Conservation (phyloP, 257 asterid species). For the Cynanchum wilfordii region DNA sequence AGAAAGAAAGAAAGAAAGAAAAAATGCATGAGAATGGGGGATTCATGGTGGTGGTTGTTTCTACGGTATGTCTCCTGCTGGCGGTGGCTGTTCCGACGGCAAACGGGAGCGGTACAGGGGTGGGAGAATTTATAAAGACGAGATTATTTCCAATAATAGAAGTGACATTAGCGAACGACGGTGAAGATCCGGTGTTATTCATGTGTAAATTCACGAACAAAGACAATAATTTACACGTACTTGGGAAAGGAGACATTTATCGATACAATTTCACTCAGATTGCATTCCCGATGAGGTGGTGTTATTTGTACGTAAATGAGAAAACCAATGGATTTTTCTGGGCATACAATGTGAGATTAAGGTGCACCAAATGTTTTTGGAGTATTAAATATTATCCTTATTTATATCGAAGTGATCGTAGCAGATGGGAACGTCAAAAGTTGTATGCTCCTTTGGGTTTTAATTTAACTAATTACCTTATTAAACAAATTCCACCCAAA, state of each 20-base stretch:
- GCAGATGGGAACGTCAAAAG: constrained; percentile 28
- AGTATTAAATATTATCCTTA: constrained; percentile 14
- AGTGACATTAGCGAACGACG: constrained; percentile 23
- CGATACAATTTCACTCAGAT: constrained; percentile 20
- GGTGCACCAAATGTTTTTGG: constrained; percentile 30
- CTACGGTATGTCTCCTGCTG: background rate
- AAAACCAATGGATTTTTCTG: constrained; percentile 18
- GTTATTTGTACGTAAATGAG: constrained; percentile 20
- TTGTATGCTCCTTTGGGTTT: constrained; percentile 18
- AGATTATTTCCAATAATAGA: constrained; percentile 13
- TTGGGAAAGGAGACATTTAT: constrained; percentile 1
- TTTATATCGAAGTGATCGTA: constrained; percentile 17
- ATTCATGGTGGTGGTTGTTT: background rate
- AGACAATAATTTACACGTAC: background rate
- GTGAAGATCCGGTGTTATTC: constrained; percentile 9
- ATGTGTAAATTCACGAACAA: constrained; percentile 19
- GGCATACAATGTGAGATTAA: constrained; percentile 24
- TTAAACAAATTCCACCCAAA: background rate
- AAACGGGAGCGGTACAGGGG: background rate
- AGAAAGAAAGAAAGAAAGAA: background rate
- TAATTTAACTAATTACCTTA: background rate
- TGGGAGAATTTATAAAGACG: background rate
- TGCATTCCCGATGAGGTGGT: constrained; percentile 29
- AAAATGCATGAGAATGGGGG: background rate
- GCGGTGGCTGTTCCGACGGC: background rate